Base-by-base conservation (phyloP, 192 early-diverging fungal species). In the Dissophora globulifera region DNA sequence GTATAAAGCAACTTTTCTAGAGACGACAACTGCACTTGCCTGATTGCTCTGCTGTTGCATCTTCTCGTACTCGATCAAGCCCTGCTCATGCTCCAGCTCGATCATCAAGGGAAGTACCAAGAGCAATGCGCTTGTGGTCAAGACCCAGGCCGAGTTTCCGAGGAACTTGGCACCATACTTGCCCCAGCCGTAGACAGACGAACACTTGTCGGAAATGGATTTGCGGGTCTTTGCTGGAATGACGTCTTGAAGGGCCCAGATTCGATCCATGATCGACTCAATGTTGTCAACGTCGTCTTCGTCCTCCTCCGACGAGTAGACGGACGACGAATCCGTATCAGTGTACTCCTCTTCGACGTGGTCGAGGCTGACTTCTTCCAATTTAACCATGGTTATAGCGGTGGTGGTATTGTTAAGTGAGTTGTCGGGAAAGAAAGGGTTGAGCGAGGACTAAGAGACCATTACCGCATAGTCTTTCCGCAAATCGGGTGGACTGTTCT, bases 1-100 rank as follows among this genome's bases (percentile, higher is more conserved):
- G n/a, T n/a, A n/a, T n/a, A n/a, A n/a, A n/a, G n/a, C n/a, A n/a
- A n/a, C n/a, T n/a, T n/a, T n/a, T n/a, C n/a, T n/a, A n/a, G n/a
- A n/a, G 16, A 15, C n/a, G 27, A 58, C 20, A 42, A 32, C 3
- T 25, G 32, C 6, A 46, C 40, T 51, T 63, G 30, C 69, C 69
- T 72, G 69, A 22, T 32, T 62, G 52, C 60, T 41, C 61, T 72
- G 69, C 45, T 72, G 69, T 41, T 72, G 69, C 69, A 72, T 72
- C 61, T 85, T 88, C 79, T 95, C 95, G 81, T 93, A 93, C 79
- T 91, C 89, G 62, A 92, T 84, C 74, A 94, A 83, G 55, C 90
- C 90, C 70, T 91, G 87, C 53, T 97, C 96, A 60, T 90, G 88
- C 79, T 95, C 94, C 20, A 93, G 79, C 79, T 96, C 96, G 47